These are phyloP conservation scores for Beauveria sp. DNA, from an alignment of 2,329 filamentous ascomycete genomes.

Conservation along the genomic window DNA sequence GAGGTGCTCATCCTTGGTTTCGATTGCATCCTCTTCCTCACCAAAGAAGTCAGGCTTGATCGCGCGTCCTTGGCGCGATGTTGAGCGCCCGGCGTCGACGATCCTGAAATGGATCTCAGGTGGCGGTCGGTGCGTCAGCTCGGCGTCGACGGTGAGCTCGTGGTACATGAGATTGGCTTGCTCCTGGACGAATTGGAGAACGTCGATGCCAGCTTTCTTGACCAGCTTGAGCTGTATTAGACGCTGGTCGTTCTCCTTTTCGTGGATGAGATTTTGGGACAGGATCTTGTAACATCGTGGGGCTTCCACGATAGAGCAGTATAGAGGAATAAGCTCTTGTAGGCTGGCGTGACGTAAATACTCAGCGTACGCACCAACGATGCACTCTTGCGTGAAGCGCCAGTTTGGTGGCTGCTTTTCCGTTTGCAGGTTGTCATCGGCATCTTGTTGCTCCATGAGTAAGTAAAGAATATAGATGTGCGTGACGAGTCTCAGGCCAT, in stretches of 20 bases:
- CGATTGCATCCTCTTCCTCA: constrained; percentile 44
- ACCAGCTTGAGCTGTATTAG: constrained; percentile 66
- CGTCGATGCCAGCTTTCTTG: constrained; percentile 64
- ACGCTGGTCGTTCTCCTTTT: constrained; percentile 59
- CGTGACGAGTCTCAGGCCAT: constrained; percentile 59
- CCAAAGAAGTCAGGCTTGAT: constrained; percentile 66
- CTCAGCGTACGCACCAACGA: constrained; percentile 75
- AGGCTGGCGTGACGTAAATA: constrained; percentile 65
- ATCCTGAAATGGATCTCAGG: constrained; percentile 43
- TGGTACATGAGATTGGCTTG: constrained; percentile 50
- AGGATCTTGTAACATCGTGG: constrained; percentile 62
- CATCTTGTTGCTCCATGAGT: constrained; percentile 52
- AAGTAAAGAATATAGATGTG: constrained; percentile 61
- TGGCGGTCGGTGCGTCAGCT: constrained; percentile 21
- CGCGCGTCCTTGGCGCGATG: constrained; percentile 44
- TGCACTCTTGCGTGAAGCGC: constrained; percentile 57
- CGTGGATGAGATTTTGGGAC: constrained; percentile 66
- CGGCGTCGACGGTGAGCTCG: constrained; percentile 30
- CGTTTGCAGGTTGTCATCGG: background rate
- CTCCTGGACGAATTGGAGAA: constrained; percentile 63
- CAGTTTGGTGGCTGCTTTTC: constrained; percentile 15
- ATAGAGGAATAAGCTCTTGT: constrained; percentile 75
- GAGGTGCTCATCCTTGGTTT: constrained; percentile 58
- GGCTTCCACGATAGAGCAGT: constrained; percentile 69
- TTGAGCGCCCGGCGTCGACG: constrained; percentile 31